Conservation (phyloP, 495 filamentous ascomycete genomes). For the Aspergillus asperescens region DNA sequence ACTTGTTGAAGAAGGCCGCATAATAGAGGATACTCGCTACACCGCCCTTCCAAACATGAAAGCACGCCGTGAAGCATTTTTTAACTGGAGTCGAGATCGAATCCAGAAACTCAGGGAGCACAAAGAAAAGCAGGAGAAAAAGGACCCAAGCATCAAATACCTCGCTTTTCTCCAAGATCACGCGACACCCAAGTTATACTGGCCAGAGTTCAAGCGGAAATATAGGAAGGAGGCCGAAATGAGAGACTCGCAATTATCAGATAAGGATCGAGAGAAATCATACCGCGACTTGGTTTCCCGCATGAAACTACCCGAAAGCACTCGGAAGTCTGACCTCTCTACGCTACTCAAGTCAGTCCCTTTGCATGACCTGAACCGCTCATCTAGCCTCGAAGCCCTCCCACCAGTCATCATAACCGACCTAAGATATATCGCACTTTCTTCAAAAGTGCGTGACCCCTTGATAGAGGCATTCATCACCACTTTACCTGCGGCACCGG, state of each 20-base stretch:
- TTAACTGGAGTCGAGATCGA: conserved; percentile 68
- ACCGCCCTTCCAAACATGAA: conserved; percentile 76
- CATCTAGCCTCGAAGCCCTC: conserved; percentile 56
- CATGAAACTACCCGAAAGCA: conserved; percentile 68
- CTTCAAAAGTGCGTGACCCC: conserved; percentile 61
- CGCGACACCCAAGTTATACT: conserved; percentile 87
- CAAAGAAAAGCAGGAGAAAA: conserved; percentile 71
- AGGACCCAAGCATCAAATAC: conserved; percentile 80
- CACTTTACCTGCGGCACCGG: conserved; percentile 62
- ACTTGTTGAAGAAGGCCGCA: conserved; percentile 70
- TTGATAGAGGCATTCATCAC: conserved; percentile 73
- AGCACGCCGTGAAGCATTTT: conserved; percentile 72
- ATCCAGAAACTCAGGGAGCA: conserved; percentile 66
- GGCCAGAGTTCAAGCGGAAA: conserved; percentile 93
- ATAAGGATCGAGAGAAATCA: conserved; percentile 86
- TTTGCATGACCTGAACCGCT: conserved; percentile 58
- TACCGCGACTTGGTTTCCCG: conserved; percentile 83
- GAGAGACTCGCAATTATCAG: conserved; percentile 66
- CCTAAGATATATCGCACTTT: conserved; percentile 74
- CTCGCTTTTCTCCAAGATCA: conserved; percentile 73
- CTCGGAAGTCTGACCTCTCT: conserved; percentile 73
- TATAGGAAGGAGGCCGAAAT: conserved; percentile 76
- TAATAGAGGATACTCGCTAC: conserved; percentile 84
- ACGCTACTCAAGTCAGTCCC: conserved; percentile 68
- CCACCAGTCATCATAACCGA: conserved; percentile 68